Evolutionary conservation across 1,139 yeast species (phyloP).

Genomic region (Lodderomyces pseudojiufengensis): DNA sequence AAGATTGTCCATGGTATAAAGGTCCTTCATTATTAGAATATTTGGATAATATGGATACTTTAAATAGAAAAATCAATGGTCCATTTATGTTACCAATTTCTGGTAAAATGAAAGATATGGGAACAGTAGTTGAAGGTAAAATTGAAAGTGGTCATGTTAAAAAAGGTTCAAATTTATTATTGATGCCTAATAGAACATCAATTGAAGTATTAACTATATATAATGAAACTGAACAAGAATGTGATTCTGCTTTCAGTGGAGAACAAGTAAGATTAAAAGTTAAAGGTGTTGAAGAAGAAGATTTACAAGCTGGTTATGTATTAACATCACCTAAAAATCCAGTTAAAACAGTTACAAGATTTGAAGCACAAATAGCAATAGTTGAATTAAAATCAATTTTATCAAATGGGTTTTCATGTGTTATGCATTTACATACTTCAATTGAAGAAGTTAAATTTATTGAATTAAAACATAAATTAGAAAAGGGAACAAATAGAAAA

Average conservation of each 20-base stretch:
- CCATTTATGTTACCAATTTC: constrained; percentile 97
- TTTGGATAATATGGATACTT: constrained; percentile 77
- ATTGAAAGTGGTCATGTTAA: constrained; percentile 92
- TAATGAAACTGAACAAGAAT: constrained; percentile 95
- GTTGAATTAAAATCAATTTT: constrained; percentile 92
- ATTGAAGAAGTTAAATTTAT: constrained; percentile 89
- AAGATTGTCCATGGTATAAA: constrained; percentile 85
- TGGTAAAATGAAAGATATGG: constrained; percentile 93
- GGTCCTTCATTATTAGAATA: constrained; percentile 92
- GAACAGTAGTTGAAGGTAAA: constrained; percentile 97
- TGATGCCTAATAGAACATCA: constrained; percentile 87
- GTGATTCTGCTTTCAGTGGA: constrained; percentile 87
- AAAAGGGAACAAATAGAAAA: constrained; percentile 94
- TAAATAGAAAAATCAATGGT: constrained; percentile 83
- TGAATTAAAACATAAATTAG: constrained; percentile 84
- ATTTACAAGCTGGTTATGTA: constrained; percentile 86
- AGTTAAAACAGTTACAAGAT: constrained; percentile 82
- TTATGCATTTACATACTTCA: constrained; percentile 98
- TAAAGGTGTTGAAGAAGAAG: constrained; percentile 97
- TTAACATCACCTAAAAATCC: constrained; percentile 84
- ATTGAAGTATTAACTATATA: constrained; percentile 85
- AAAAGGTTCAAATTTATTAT: constrained; percentile 67
- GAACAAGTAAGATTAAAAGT: constrained; percentile 93
- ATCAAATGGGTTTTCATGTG: constrained; percentile 95
- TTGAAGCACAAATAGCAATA: constrained; percentile 95